phyloP scores from a whole-genome alignment of 116 monocot species.

The Phalaenopsis hybrid region DNA sequence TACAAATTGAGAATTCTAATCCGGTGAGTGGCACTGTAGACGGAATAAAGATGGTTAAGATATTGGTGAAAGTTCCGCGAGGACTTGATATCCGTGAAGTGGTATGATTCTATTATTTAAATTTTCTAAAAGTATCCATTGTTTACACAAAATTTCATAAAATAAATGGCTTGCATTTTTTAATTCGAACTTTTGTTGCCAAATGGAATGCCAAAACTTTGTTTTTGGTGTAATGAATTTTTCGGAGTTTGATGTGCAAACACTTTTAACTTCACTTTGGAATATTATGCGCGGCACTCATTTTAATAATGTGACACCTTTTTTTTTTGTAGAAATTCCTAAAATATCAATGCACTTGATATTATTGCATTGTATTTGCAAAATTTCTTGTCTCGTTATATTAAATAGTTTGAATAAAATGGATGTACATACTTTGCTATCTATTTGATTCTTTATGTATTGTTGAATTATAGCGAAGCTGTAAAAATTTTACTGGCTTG shows the following conservation, averaged over 20 bases:
- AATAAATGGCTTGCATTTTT: neutral
- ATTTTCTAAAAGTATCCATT: neutral
- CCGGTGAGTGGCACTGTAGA: slow-evolving; percentile 21
- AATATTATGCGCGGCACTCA: neutral
- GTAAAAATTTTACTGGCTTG: neutral
- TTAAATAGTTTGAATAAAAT: neutral
- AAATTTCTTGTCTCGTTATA: neutral
- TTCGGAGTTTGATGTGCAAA: neutral
- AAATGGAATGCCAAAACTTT: neutral
- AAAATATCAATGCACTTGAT: neutral
- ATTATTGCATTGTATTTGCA: slow-evolving; percentile 4
- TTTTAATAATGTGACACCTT: neutral
- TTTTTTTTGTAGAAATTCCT: neutral
- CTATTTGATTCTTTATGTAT: neutral
- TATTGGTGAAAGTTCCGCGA: slow-evolving; percentile 41
- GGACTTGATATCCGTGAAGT: slow-evolving; percentile 79
- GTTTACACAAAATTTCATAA: neutral
- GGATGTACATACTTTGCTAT: neutral
- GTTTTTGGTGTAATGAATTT: neutral
- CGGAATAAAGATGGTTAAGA: slow-evolving; percentile 47
- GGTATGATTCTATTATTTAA: slow-evolving; percentile 31
- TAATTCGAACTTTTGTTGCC: neutral
- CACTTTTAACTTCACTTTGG: neutral
- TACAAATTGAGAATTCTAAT: slow-evolving; percentile 91
- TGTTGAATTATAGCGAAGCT: neutral